Evolutionary conservation across 208 protist genomes (phyloP), one percentile per base, ranked within the genome.

Genomic region (Leishmania lainsoni): DNA sequence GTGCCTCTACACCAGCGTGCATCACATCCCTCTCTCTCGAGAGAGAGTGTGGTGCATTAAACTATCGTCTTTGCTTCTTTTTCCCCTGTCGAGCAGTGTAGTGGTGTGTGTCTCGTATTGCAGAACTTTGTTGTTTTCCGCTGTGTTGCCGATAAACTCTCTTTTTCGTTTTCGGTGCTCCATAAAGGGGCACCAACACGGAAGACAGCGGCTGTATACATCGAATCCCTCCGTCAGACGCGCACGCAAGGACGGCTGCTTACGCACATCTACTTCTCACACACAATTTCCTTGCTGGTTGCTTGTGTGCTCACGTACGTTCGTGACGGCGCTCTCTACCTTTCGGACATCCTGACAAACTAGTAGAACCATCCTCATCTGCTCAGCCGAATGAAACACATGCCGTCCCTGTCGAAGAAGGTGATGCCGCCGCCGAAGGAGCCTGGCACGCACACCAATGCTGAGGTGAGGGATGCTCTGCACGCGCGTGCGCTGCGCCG

Each of bases 391-490:
- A 42, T 4, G 32, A 39, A 80, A 32, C 45, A 77, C 8, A 82
- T 83, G 81, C 70, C 86, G 48, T 83, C 79, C 5, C 72, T 90
- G 5, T 63, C 72, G 2, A 80, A 82, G 69, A 75, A 78, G 16
- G 75, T 91, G 58, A 85, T 81, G 39, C 89, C 87, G 58, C 89
- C 87, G 48, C 86, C 88, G 29, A 83, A 82, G 63, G 82, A 89
- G 76, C 91, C 90, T 26, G 90, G 91, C 71, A 92, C 87, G 26
- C 88, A 95, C 87, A 93, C 86, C 12, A 94, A 94, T 74, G 79
- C 83, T 16, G 90, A 94, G 84, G 87, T 96, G 66, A 92, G 91
- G 70, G 89, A 92, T 80, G 86, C 90, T 20, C 87, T 95, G 48
- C 87, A 93, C 70, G 87, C 90, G 16, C 88, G 91, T 42, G 91